These are phyloP conservation scores for Leishmania gerbilli DNA, from an alignment of 208 protist species.

Conservation along the genomic window DNA sequence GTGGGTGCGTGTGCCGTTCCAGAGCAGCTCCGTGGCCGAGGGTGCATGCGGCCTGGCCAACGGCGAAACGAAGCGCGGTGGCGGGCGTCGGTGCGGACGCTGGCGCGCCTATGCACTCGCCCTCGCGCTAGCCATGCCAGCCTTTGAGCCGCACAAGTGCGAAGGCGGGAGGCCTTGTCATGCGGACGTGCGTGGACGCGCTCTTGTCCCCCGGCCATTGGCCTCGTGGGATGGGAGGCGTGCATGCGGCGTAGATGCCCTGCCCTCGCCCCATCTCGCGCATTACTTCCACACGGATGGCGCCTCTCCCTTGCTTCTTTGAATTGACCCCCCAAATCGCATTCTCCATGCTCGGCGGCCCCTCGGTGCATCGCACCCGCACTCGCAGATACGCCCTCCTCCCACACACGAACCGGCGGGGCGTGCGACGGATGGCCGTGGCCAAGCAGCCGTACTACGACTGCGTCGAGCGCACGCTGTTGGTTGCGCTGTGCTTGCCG, in stretches of 20 bases:
- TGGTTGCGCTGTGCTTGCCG: constrained; percentile 95
- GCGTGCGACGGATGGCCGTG: not conserved
- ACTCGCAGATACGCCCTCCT: not conserved
- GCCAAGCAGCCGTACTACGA: constrained; percentile 91
- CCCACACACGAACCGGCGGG: not conserved
- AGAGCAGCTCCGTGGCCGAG: not conserved
- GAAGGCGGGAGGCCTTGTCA: not conserved
- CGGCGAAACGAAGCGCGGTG: not conserved
- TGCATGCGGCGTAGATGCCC: not conserved
- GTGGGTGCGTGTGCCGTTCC: not conserved
- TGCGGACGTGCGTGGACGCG: not conserved
- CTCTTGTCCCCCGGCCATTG: not conserved
- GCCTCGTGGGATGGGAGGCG: not conserved
- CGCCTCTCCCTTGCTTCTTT: not conserved
- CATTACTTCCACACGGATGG: not conserved
- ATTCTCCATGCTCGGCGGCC: not conserved
- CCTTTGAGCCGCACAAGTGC: not conserved
- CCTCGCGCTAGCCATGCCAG: not conserved
- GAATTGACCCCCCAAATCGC: not conserved
- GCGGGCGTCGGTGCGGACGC: not conserved
- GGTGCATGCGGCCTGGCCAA: not conserved
- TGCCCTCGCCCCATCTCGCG: not conserved
- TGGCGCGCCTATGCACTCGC: not conserved
- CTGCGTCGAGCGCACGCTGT: constrained; percentile 91
- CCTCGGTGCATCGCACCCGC: not conserved